Percentiles rank a stretch among this genome's conserved stretches.
phyloP scores from a whole-genome alignment of 2,329 filamentous ascomycete species.

The Exophiala oligosperma region DNA sequence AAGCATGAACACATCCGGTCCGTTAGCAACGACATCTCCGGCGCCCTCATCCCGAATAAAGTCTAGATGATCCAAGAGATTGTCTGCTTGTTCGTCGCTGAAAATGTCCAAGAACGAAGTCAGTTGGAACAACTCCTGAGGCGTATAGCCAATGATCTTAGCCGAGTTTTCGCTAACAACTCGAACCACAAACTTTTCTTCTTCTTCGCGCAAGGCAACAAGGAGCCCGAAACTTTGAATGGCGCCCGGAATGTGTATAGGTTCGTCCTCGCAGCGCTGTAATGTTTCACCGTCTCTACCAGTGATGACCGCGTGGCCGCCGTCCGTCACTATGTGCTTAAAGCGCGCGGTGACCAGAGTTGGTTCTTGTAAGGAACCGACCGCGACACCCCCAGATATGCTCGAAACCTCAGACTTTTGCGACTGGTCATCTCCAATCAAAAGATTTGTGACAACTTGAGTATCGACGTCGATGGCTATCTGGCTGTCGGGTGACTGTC shows the following conservation, averaged over 20 bases:
- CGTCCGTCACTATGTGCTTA: conserved; percentile 72
- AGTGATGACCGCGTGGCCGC: conserved; percentile 79
- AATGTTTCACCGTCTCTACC: conserved; percentile 70
- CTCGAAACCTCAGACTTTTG: conserved; percentile 19
- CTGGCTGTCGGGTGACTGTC: background rate
- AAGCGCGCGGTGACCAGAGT: conserved; percentile 69
- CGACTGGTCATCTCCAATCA: conserved; percentile 12
- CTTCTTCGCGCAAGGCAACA: conserved; percentile 71
- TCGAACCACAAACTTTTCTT: conserved; percentile 68
- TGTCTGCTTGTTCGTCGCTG: conserved; percentile 79
- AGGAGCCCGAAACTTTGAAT: conserved; percentile 78
- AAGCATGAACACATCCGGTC: conserved; percentile 82
- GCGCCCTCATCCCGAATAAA: conserved; percentile 78
- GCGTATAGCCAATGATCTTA: conserved; percentile 72
- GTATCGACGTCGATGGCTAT: conserved; percentile 4
- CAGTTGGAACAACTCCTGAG: conserved; percentile 71
- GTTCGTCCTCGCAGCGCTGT: conserved; percentile 85
- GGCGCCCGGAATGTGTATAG: conserved; percentile 82
- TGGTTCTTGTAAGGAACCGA: conserved; percentile 18
- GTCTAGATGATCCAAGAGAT: conserved; percentile 80
- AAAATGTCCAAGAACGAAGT: conserved; percentile 80
- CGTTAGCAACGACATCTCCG: conserved; percentile 70
- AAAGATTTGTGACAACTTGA: conserved; percentile 11
- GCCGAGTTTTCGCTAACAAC: conserved; percentile 81
- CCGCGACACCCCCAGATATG: conserved; percentile 17